Base-by-base conservation (phyloP, 768 basidiomycete species). In the Rubroboletus satanas region DNA sequence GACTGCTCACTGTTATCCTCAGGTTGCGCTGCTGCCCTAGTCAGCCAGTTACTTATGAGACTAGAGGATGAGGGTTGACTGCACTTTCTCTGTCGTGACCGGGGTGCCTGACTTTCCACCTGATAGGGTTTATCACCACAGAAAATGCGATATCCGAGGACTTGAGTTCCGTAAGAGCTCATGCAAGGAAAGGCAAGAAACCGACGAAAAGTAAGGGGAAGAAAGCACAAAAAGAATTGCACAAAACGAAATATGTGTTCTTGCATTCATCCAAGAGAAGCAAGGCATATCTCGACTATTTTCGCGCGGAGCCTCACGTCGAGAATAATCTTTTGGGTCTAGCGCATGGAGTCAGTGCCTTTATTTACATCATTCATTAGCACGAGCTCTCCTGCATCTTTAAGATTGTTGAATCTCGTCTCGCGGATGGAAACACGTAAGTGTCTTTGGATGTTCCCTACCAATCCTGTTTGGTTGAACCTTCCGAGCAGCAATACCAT, bases 41-140 rank as follows among this genome's bases (percentile, higher is more conserved):
- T 83, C 32, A 77, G 79, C 3, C 85, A 87, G 59, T 69, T 90
- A 33, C 79, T 90, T 62, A 83, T 81, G 63, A 73, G 85, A 44
- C 77, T 92, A 15, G 86, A 90, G 69, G 75, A 75, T 35, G 85
- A 91, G 77, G 87, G 90, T 87, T 33, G 14, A 49, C 29, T 23
- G 26, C 18, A 29, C 38, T n/a, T 45, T 32, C 28, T 41, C 11
- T 14, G 14, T 29, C 17, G 9, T 35, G 51, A 31, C 32, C 12
- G 45, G 23, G 38, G 11, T 52, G 31, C 31, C 52, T 66, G 26
- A 66, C 41, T n/a, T 50, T 41, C 31, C 17, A 8, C 5, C 41
- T 21, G 43, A 31, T 56, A 90, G 88, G 80, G 18, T 88, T 89
- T 62, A 80, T 90, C 32, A 71, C 75, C 3, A 78, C 79, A 29